phyloP scores from a whole-genome alignment of 192 early-diverging fungal genomes.

The Coemansia sp. region DNA sequence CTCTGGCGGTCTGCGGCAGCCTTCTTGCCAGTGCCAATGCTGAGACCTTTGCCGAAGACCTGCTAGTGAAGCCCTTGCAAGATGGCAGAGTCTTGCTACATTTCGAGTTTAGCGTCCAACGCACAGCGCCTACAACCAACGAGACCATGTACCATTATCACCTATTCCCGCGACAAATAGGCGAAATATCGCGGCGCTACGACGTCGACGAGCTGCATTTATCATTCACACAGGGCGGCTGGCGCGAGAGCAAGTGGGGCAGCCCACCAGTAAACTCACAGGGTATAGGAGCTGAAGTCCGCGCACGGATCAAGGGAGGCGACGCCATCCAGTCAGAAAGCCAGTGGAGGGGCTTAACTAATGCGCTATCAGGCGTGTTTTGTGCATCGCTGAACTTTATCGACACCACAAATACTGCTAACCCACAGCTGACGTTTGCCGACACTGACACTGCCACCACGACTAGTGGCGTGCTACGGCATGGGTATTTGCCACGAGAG shows the following conservation, averaged over 20 bases:
- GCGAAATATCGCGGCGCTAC: conserved; percentile 77
- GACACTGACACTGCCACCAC: background rate
- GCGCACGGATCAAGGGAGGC: conserved; percentile 63
- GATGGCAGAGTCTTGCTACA: conserved; percentile 83
- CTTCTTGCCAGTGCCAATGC: background rate
- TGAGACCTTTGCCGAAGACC: conserved; percentile 68
- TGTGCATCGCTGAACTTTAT: conserved; percentile 97
- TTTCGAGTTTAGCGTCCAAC: conserved; percentile 71
- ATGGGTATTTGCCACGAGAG: conserved; percentile 85
- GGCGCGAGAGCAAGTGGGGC: conserved; percentile 82
- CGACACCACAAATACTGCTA: conserved; percentile 71
- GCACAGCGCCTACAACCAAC: conserved; percentile 17
- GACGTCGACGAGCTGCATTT: conserved; percentile 80
- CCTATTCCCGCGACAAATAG: conserved; percentile 80
- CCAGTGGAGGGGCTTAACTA: conserved; percentile 85
- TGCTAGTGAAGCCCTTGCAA: conserved; percentile 67
- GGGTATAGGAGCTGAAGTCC: conserved; percentile 76
- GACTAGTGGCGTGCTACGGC: conserved; percentile 56
- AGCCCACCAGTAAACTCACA: conserved; percentile 57
- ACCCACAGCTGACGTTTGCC: conserved; percentile 58
- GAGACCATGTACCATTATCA: conserved; percentile 68
- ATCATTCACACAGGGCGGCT: conserved; percentile 88
- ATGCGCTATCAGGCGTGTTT: conserved; percentile 90
- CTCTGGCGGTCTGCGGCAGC: conserved; percentile 14
- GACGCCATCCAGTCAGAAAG: background rate